Evolutionary conservation across 495 filamentous ascomycete genomes (phyloP).

Genomic region (Annulohypoxylon nitens): DNA sequence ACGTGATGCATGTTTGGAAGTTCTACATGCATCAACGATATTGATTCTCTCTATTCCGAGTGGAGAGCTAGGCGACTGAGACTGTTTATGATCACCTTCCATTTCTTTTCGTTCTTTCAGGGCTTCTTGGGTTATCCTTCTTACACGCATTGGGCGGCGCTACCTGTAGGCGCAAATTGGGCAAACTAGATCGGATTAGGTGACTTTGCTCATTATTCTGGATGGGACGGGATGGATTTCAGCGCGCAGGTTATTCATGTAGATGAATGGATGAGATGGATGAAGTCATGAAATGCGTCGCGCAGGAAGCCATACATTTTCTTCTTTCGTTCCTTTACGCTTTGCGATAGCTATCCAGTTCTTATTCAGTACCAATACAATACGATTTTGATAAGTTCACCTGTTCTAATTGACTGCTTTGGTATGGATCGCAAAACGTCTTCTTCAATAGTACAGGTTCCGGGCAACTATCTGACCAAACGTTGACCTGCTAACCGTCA

Average conservation of each 20-base stretch:
- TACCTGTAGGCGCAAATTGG: slow-evolving; percentile 38
- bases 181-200: slow-evolving; percentile 42
- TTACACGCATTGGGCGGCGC: slow-evolving; percentile 46
- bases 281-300: slow-evolving; percentile 43
- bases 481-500: slow-evolving; percentile 38
- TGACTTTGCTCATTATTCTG: slow-evolving; percentile 12
- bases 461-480: slow-evolving; percentile 28
- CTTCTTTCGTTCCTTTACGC: slow-evolving; percentile 40
- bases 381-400: slow-evolving; percentile 23
- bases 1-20: not conserved
- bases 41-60: not conserved
- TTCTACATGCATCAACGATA: slow-evolving; percentile 1
- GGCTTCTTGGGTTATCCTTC: slow-evolving; percentile 13
- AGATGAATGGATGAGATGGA: slow-evolving; percentile 46
- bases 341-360: slow-evolving; percentile 32
- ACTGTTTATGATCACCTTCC: slow-evolving; percentile 16
- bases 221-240: slow-evolving; percentile 17
- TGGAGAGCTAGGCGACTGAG: not conserved
- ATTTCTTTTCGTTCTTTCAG: slow-evolving; percentile 38
- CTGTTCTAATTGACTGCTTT: slow-evolving; percentile 12
- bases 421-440: slow-evolving; percentile 22
- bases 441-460: slow-evolving; percentile 18
- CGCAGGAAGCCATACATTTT: slow-evolving; percentile 36
- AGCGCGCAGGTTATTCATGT: slow-evolving; percentile 30
- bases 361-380: slow-evolving; percentile 41